Percentiles rank a stretch among this genome's conserved stretches.
Evolutionary conservation across 2,329 filamentous ascomycete species (phyloP).

Genomic region (Aureobasidium vineae): DNA sequence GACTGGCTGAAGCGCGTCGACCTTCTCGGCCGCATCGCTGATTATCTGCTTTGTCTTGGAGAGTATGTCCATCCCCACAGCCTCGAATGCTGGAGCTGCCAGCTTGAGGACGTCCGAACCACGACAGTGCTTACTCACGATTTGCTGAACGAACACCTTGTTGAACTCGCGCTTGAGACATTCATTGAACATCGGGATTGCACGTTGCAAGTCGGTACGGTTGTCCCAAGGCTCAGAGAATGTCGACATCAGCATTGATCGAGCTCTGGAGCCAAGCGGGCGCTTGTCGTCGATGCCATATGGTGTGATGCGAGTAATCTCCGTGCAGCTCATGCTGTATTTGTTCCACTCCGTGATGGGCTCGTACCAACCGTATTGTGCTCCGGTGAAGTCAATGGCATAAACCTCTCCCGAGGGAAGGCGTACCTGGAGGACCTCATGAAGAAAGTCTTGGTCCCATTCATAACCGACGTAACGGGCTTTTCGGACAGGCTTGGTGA

Average conservation of each 20-base stretch:
- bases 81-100: background rate
- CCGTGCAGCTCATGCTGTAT: background rate
- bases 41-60: background rate
- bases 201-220: background rate
- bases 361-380: constrained; percentile 29
- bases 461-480: background rate
- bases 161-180: constrained; percentile 1
- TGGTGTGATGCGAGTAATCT: background rate
- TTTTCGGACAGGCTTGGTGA: background rate
- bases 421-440: constrained; percentile 25
- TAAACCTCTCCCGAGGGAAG: constrained; percentile 26
- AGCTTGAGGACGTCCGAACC: background rate
- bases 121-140: background rate
- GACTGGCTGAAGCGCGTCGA: background rate
- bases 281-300: background rate
- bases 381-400: constrained; percentile 29
- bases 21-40: background rate
- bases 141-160: background rate
- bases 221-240: background rate
- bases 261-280: background rate
- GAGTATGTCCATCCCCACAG: background rate
- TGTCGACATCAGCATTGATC: background rate
- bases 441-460: background rate
- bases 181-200: background rate
- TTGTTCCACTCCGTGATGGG: constrained; percentile 17